Evolutionary conservation across 169 alveolate species (phyloP).

Genomic region (Cyclospora cayetanensis): DNA sequence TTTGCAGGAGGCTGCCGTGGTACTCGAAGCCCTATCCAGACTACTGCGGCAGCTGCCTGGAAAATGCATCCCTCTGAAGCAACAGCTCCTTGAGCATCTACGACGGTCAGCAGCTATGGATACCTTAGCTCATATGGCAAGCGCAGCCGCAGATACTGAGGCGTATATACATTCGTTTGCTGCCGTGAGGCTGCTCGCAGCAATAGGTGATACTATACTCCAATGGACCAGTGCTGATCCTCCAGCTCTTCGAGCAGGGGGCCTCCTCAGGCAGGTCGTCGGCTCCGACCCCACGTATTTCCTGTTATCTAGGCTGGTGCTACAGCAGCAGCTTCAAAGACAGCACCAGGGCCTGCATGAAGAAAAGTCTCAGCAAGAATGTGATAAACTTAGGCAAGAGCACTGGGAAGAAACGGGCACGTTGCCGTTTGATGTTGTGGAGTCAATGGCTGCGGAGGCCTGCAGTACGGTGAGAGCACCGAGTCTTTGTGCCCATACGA

Average conservation of each 20-base stretch:
- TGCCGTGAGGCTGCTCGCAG: neutral
- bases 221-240: neutral
- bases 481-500: too few relatives aligned
- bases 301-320: neutral
- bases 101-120: slow-evolving; percentile 25
- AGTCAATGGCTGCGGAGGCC: slow-evolving; percentile 25
- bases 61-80: neutral
- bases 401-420: too few relatives aligned
- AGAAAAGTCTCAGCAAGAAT: neutral
- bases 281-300: neutral
- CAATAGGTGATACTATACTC: neutral
- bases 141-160: slow-evolving; percentile 22
- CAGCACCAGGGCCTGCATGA: neutral
- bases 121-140: neutral
- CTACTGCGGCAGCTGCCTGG: slow-evolving; percentile 45
- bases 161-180: neutral
- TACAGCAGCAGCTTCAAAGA: slow-evolving; percentile 9
- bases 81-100: slow-evolving; percentile 15
- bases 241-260: neutral
- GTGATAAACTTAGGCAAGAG: neutral
- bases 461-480: slow-evolving; percentile 31
- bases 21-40: neutral
- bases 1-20: neutral
- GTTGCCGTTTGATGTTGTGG: neutral
- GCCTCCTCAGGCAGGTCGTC: neutral